These are phyloP conservation scores for Leccinum variicolor DNA, from an alignment of 768 basidiomycete genomes.

Conservation along the genomic window DNA sequence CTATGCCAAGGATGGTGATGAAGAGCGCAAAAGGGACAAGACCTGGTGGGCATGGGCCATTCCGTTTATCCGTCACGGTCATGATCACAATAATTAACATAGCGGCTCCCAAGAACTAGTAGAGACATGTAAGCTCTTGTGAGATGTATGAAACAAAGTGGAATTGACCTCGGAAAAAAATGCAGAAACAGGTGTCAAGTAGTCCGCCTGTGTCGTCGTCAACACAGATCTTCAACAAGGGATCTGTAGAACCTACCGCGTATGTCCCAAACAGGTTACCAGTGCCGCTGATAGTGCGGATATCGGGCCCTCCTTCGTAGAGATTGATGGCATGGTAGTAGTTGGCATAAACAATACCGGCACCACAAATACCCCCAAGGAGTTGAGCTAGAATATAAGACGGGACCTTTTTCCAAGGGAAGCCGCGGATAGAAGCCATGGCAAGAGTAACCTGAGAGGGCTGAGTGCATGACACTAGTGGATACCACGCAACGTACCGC, in stretches of 20 bases:
- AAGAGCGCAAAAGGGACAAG: conserved; percentile 56
- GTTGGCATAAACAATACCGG: conserved; percentile 56
- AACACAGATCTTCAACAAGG: conserved; percentile 1
- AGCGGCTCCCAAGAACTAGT: conserved; percentile 52
- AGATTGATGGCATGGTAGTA: conserved; percentile 67
- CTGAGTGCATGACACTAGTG: not conserved
- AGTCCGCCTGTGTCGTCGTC: conserved; percentile 32
- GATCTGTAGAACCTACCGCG: conserved; percentile 38
- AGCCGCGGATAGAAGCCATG: conserved; percentile 63
- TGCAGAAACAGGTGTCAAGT: conserved; percentile 40
- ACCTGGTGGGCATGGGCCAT: conserved; percentile 45
- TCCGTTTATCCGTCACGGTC: conserved; percentile 50
- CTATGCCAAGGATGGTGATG: conserved; percentile 57
- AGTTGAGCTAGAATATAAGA: conserved; percentile 61
- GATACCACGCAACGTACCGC: conserved; percentile 40
- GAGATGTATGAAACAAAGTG: not conserved
- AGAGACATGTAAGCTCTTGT: not conserved
- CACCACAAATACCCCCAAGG: conserved; percentile 57
- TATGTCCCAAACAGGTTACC: conserved; percentile 60
- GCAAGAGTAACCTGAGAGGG: conserved; percentile 60
- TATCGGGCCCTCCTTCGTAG: conserved; percentile 51
- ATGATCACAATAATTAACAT: conserved; percentile 55
- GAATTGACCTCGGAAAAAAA: conserved; percentile 44
- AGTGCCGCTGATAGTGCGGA: conserved; percentile 56
- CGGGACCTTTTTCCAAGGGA: conserved; percentile 82